Conservation (phyloP, 1,139 yeast genomes). For the Tardiomyces digboiensis region DNA sequence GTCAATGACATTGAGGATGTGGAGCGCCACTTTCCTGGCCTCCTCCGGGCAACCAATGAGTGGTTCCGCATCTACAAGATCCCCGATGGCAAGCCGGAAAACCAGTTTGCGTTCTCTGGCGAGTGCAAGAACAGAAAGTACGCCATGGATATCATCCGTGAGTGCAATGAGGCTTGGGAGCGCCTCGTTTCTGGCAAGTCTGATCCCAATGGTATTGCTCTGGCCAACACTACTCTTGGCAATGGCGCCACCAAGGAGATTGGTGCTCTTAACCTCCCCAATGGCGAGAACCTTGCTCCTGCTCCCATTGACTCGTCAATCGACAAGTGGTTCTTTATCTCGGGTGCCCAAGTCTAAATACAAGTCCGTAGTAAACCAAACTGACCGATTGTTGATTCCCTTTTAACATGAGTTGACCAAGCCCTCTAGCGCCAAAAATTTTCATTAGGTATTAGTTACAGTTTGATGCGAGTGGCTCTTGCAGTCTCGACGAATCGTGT, state of each 20-base stretch:
- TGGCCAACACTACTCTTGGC: conserved; percentile 65
- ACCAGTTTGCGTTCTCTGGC: conserved; percentile 80
- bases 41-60: conserved; percentile 71
- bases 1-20: conserved; percentile 79
- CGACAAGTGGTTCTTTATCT: conserved; percentile 98
- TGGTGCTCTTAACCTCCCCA: conserved; percentile 45
- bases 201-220: conserved; percentile 33
- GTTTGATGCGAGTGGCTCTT: conserved; percentile 3
- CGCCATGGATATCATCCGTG: conserved; percentile 61
- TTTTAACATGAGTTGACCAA: background rate
- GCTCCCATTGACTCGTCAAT: conserved; percentile 95
- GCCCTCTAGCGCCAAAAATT: background rate
- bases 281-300: conserved; percentile 50
- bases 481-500: conserved; percentile 47
- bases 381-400: too few relatives aligned
- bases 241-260: conserved; percentile 32
- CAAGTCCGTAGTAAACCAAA: background rate
- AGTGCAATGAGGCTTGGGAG: conserved; percentile 77
- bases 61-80: conserved; percentile 96
- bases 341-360: conserved; percentile 67
- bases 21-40: conserved; percentile 72
- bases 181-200: conserved; percentile 48
- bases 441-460: background rate
- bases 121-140: conserved; percentile 61
- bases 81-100: conserved; percentile 89